Conservation (phyloP, 768 basidiomycete species). For the Myochromella boudieri region DNA sequence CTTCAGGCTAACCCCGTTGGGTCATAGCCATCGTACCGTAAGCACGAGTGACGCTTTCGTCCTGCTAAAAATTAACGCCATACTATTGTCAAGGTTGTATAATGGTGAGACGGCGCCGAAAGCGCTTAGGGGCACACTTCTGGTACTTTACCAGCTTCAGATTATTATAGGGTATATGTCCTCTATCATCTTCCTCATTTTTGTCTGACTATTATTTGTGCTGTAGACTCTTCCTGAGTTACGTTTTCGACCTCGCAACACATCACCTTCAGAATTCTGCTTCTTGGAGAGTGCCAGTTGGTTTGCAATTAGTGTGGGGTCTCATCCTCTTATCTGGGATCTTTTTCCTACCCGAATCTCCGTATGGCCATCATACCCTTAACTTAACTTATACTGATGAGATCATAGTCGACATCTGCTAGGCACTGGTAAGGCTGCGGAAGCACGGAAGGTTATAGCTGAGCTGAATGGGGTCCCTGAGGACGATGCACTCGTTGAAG, state of each 20-base stretch:
- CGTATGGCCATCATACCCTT: constrained; percentile 40
- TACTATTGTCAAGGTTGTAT: constrained; percentile 44
- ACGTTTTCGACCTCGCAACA: constrained; percentile 68
- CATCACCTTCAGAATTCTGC: constrained; percentile 55
- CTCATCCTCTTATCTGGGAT: constrained; percentile 65
- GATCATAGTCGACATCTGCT: constrained; percentile 65
- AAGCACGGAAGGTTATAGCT: constrained; percentile 65
- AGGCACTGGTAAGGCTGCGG: constrained; percentile 47
- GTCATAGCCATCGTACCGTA: constrained; percentile 52
- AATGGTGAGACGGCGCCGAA: constrained; percentile 81
- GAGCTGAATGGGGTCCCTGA: constrained; percentile 61
- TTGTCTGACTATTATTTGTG: neutral
- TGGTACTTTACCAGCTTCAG: constrained; percentile 77
- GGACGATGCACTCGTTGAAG: constrained; percentile 58
- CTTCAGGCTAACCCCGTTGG: neutral
- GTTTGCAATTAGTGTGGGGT: constrained; percentile 72
- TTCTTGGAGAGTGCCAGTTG: constrained; percentile 76
- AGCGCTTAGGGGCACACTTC: constrained; percentile 63
- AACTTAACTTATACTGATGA: neutral
- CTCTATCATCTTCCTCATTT: neutral
- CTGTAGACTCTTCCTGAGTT: constrained; percentile 67
- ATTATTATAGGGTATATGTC: constrained; percentile 63
- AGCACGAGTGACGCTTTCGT: constrained; percentile 14
- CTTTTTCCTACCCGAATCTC: constrained; percentile 78
- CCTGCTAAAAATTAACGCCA: constrained; percentile 23